phyloP scores from a whole-genome alignment of 2,329 filamentous ascomycete species.

The Orbilia quercus region DNA sequence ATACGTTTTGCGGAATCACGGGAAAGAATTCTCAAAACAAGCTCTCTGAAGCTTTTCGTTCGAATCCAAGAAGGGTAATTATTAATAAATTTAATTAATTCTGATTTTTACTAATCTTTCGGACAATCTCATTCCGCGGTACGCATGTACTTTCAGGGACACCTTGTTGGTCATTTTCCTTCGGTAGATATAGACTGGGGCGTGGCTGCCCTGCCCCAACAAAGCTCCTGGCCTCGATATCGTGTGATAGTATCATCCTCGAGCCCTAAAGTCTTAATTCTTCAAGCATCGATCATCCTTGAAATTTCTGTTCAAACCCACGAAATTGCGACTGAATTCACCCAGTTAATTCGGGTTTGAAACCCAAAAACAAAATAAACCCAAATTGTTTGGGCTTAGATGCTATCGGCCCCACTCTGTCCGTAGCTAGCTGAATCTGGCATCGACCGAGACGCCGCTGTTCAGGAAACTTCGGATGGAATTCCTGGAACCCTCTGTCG shows the following conservation, averaged over 20 bases:
- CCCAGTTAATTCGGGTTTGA: no score
- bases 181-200: no score
- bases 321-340: background rate
- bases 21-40: conserved; percentile 50
- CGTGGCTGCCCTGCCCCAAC: no score
- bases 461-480: conserved; percentile 35
- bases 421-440: conserved; percentile 9
- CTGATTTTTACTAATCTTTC: conserved; percentile 37
- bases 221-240: background rate
- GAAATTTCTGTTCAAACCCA: conserved; percentile 11
- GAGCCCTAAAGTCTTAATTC: background rate
- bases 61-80: conserved; percentile 2
- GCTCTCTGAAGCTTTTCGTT: conserved; percentile 52
- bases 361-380: no score
- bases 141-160: conserved; percentile 10
- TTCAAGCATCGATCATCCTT: conserved; percentile 3
- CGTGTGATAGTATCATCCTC: no score
- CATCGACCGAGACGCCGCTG: background rate
- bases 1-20: conserved; percentile 54
- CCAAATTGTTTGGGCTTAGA: no score
- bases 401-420: conserved; percentile 32
- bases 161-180: background rate
- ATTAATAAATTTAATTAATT: background rate
- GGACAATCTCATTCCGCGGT: conserved; percentile 49
- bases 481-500: conserved; percentile 12